Base-by-base conservation (phyloP, 1,139 yeast species). In the Meyerozyma athensensis region DNA sequence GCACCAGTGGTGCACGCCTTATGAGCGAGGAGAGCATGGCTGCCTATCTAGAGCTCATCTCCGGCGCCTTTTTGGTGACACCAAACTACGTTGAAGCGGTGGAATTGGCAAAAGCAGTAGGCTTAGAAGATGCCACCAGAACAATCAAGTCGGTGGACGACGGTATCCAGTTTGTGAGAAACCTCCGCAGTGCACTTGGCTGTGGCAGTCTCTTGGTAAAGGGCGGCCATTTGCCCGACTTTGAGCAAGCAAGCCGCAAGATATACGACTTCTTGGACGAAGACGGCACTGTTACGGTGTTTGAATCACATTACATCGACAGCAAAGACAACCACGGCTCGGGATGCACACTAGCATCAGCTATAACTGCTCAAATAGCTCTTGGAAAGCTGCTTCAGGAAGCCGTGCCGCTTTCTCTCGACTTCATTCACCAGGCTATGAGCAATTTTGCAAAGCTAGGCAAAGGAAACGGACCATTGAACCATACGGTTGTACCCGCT, bases 261-360 rank as follows among this genome's bases (percentile, higher is more conserved):
- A 63, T 84, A 7, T 63, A 76, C 5, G 95, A 87, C 53, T 71
- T 85, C 2, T 63, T 87, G 22, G 68, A 76, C 2, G 45, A 53
- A 3, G 47, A 52, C 0, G 68, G 64, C 4, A 49, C 53, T 1
- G 58, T 67, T 31, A 63, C 70, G 2, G 54, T 76, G 1, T 78
- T 74, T 52, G 67, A 69, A 43, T 77, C 89, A 7, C 57, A 56
- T 2, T 75, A 56, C 46, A 58, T 79, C 14, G 56, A 62, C 3
- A 68, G 86, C 2, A 54, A 60, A 4, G 76, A 80, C 49, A 79
- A 89, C 1, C 97, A 89, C 56, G 97, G 97, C 7, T 86, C 96
- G 2, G 97, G 97, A 0, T 89, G 97, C 57, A 85, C 96, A 0
- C 65, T 89, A 36, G 80, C 95, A 0, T 81, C 96, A 1, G 73